Conservation (phyloP, 225 moss, liverwort and hornwort species). For the Thuidium tamariscinum region DNA sequence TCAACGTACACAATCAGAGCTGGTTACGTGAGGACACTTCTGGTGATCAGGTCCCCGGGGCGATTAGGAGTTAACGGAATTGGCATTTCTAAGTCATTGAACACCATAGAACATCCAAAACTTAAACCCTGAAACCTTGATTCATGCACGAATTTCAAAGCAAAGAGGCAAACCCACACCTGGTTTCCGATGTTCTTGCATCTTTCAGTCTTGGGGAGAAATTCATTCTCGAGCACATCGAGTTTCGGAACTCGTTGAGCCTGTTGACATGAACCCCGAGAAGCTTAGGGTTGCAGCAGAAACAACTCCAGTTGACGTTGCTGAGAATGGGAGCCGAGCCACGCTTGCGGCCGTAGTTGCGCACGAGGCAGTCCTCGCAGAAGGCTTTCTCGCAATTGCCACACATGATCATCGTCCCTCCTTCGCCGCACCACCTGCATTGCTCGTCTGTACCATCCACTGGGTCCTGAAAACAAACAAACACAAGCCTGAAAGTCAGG, state of each 20-base stretch:
- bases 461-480: conserved; percentile 31
- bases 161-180: not conserved
- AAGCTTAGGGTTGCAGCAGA: conserved; percentile 26
- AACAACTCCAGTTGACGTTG: conserved; percentile 44
- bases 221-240: not conserved
- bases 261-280: conserved; percentile 1
- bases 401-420: conserved; percentile 51
- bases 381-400: conserved; percentile 55
- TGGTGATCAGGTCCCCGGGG: no score
- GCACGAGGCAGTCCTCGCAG: conserved; percentile 49
- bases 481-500: not conserved
- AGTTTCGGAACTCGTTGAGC: conserved; percentile 1
- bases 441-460: conserved; percentile 44
- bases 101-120: not conserved
- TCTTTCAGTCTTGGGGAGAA: not conserved
- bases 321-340: conserved; percentile 11
- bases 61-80: not conserved
- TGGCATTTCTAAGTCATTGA: not conserved
- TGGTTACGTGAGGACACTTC: no score
- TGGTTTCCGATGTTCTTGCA: not conserved
- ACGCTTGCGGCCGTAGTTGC: conserved; percentile 36
- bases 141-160: not conserved
- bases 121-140: not conserved
- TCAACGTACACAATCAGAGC: no score
- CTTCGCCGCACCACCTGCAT: conserved; percentile 85